A percentile compares a stretch with the other conserved stretches of the same genome.
These are phyloP conservation scores for Fusarium austroafricanum DNA, from an alignment of 2,329 filamentous ascomycete species.

Conservation along the genomic window DNA sequence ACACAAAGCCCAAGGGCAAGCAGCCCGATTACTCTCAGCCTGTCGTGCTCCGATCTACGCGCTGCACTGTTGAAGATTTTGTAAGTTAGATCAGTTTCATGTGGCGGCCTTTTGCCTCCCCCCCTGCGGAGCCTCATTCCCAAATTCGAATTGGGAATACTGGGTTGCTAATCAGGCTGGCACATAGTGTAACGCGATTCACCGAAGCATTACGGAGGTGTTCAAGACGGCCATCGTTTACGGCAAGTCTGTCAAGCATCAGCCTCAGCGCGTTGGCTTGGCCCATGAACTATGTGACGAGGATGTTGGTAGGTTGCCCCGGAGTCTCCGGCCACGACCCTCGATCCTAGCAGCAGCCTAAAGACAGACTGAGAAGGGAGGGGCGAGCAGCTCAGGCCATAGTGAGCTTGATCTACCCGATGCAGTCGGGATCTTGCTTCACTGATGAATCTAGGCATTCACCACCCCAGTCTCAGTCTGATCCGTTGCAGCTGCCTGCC, in stretches of 20 bases:
- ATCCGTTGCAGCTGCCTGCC: slow-evolving; percentile 19
- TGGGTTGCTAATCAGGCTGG: slow-evolving; percentile 53
- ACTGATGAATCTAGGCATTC: slow-evolving; percentile 25
- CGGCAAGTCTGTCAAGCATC: slow-evolving; percentile 97
- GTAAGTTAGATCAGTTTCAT: slow-evolving; percentile 66
- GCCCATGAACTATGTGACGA: slow-evolving; percentile 93
- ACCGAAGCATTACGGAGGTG: slow-evolving; percentile 93
- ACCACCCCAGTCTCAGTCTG: slow-evolving; percentile 29
- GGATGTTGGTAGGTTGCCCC: slow-evolving; percentile 82
- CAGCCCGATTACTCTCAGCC: slow-evolving; percentile 92
- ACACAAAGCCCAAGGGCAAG: slow-evolving; percentile 98
- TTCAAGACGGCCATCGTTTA: slow-evolving; percentile 98
- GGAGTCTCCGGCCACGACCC: slow-evolving; percentile 14
- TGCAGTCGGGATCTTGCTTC: slow-evolving; percentile 39
- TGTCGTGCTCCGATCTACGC: slow-evolving; percentile 85
- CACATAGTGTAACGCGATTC: slow-evolving; percentile 90
- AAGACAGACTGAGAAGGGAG: slow-evolving; percentile 17
- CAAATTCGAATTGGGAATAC: slow-evolving; percentile 17
- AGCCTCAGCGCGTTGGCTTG: slow-evolving; percentile 94
- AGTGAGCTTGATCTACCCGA: slow-evolving; percentile 37
- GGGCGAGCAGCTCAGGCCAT: slow-evolving; percentile 22
- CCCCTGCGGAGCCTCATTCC: slow-evolving; percentile 18
- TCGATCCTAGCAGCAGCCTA: slow-evolving; percentile 24
- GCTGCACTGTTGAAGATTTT: slow-evolving; percentile 95
- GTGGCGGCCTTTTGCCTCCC: slow-evolving; percentile 7